Base-by-base conservation (phyloP, 108 stramenopile genomes). In the Heterococcus sp. region DNA sequence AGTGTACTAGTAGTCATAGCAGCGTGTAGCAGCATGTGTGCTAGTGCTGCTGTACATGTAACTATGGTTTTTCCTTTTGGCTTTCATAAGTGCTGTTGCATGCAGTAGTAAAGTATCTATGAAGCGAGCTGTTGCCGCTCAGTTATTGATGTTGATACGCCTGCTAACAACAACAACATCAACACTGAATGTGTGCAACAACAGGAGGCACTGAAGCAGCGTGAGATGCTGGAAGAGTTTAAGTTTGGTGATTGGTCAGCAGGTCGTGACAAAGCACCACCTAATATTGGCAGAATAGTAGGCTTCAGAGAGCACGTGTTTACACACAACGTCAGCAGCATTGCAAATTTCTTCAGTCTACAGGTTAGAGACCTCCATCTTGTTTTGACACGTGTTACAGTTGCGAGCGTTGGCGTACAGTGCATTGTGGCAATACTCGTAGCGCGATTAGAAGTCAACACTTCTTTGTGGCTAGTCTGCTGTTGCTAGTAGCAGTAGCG, bases 271-370 rank as follows among this genome's bases (percentile, higher is more conserved):
- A 78, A 78, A 58, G 31, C 32, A 5, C 78, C 71, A 39, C 72
- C 72, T 0, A 74, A 83, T 71, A 14, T 69, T 3, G 75, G 73
- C n/a, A 28, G 69, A 11, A 83, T 83, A 40, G 75, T 83, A 2
- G 82, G 82, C 14, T 83, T 83, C 82, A 71, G 82, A 3, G 82
- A 83, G 78, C 79, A 80, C 35, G 75, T 83, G 11, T 83, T 83
- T 37, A 80, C 82, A 46, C 73, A 74, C 73, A 71, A 71, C 69
- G 78, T 83, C 2, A 35, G 37, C 37, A 74, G 72, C 73, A 74
- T 80, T 36, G 82, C 78, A n/a, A 80, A 83, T 78, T 80, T 80
- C 82, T 74, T 80, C 75, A 76, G 75, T 58, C 67, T 82, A 3
- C 79, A 81, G 79, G 79, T 81, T 1, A 21, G n/a, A 30, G 8